These are phyloP conservation scores for Elsinoe arachidis DNA, from an alignment of 2,329 filamentous ascomycete genomes.

Conservation along the genomic window DNA sequence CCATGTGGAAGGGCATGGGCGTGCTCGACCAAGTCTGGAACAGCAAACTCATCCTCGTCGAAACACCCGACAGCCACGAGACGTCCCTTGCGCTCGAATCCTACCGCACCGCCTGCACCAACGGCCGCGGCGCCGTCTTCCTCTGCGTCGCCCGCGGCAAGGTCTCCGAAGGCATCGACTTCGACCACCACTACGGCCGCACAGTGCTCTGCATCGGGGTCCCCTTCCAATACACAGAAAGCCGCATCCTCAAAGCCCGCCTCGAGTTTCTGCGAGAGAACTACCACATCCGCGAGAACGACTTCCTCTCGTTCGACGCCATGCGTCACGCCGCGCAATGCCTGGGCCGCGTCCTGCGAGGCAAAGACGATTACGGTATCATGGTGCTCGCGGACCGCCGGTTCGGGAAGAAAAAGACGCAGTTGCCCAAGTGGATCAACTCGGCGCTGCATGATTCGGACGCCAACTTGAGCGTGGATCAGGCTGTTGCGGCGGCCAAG, in stretches of 20 bases:
- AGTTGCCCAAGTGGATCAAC: slow-evolving; percentile 95
- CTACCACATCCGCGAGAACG: slow-evolving; percentile 92
- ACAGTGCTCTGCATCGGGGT: slow-evolving; percentile 95
- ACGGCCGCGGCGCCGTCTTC: slow-evolving; percentile 85
- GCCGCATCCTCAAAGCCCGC: slow-evolving; percentile 87
- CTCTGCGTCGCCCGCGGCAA: slow-evolving; percentile 95
- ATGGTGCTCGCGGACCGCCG: slow-evolving; percentile 95
- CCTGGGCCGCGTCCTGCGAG: slow-evolving; percentile 82
- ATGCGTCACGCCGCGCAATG: slow-evolving; percentile 99
- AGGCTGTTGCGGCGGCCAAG: slow-evolving; percentile 82
- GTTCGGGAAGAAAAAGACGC: slow-evolving; percentile 81
- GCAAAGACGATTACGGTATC: slow-evolving; percentile 98
- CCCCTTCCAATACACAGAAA: slow-evolving; percentile 98
- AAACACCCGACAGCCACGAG: slow-evolving; percentile 95
- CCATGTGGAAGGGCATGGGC: slow-evolving; percentile 98
- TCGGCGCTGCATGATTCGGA: slow-evolving; percentile 78
- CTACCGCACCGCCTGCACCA: slow-evolving; percentile 94
- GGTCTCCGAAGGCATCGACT: slow-evolving; percentile 96
- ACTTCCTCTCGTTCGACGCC: slow-evolving; percentile 96
- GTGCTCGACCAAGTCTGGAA: slow-evolving; percentile 98
- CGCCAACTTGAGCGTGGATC: slow-evolving; percentile 86
- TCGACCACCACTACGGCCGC: slow-evolving; percentile 95
- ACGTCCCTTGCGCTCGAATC: slow-evolving; percentile 92
- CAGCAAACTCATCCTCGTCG: slow-evolving; percentile 95
- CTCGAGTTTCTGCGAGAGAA: slow-evolving; percentile 95